Conservation (phyloP, 371 early-diverging fungal genomes). For the Zancudomyces culisetae region DNA sequence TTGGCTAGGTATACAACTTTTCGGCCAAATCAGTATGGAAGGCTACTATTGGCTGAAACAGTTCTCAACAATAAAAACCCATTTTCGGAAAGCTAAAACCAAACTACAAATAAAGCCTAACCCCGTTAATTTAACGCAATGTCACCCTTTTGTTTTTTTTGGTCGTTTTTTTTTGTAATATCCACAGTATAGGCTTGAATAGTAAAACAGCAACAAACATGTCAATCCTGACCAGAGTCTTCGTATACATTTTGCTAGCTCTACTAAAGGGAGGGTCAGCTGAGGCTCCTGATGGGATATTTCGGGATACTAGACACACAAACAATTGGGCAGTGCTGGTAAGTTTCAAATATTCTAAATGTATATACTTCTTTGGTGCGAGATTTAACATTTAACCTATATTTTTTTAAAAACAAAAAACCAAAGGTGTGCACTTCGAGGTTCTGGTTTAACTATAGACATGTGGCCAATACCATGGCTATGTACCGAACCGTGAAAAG, state of each 20-base stretch:
- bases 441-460: constrained; percentile 94
- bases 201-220: background rate
- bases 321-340: constrained; percentile 96
- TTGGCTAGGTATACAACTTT: no score
- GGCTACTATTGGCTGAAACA: no score
- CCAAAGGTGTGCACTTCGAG: constrained; percentile 83
- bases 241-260: no score
- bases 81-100: no score
- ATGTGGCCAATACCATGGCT: constrained; percentile 87
- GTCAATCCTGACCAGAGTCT: no score
- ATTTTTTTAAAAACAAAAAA: background rate
- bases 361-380: background rate
- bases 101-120: no score
- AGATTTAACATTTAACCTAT: background rate
- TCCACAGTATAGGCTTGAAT: background rate
- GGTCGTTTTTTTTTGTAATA: background rate
- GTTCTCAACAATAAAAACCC: no score
- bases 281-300: constrained; percentile 29
- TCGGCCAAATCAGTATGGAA: no score
- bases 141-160: background rate
- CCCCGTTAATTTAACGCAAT: no score
- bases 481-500: constrained; percentile 95
- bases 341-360: no score
- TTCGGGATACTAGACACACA: constrained; percentile 47
- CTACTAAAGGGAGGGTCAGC: no score